phyloP scores from a whole-genome alignment of 2,329 filamentous ascomycete species.

The Penicillium sp. region DNA sequence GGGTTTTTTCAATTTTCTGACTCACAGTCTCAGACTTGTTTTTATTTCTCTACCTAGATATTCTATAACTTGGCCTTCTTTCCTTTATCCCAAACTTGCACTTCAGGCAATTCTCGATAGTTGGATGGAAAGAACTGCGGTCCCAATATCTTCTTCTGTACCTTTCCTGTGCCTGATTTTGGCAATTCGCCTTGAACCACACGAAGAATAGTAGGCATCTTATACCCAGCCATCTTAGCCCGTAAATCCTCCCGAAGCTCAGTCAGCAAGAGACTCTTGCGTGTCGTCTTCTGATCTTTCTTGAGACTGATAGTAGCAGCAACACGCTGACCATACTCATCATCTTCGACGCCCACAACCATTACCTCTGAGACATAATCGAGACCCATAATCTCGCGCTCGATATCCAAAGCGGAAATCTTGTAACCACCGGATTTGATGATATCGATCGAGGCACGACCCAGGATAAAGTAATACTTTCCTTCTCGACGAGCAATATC shows the following conservation, averaged over 20 bases:
- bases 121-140: conserved; percentile 36
- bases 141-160: conserved; percentile 40
- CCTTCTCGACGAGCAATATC: conserved; percentile 40
- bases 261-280: conserved; percentile 29
- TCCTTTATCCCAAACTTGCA: conserved; percentile 32
- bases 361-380: conserved; percentile 54
- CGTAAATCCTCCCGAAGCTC: conserved; percentile 40
- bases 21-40: too few relatives aligned
- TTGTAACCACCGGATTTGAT: conserved; percentile 59
- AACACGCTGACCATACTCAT: conserved; percentile 56
- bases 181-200: conserved; percentile 61
- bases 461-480: conserved; percentile 52
- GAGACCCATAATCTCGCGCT: conserved; percentile 53
- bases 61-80: conserved; percentile 17
- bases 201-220: conserved; percentile 84
- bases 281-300: conserved; percentile 16
- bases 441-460: conserved; percentile 54
- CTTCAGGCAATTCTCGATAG: conserved; percentile 26
- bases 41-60: background rate
- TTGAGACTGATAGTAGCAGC: conserved; percentile 49
- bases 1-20: too few relatives aligned
- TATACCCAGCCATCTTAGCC: conserved; percentile 69
- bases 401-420: conserved; percentile 56
- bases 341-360: conserved; percentile 54
- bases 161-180: conserved; percentile 78